Base-by-base conservation (phyloP, 306 rosid species). In the Rubus parviflorus region DNA sequence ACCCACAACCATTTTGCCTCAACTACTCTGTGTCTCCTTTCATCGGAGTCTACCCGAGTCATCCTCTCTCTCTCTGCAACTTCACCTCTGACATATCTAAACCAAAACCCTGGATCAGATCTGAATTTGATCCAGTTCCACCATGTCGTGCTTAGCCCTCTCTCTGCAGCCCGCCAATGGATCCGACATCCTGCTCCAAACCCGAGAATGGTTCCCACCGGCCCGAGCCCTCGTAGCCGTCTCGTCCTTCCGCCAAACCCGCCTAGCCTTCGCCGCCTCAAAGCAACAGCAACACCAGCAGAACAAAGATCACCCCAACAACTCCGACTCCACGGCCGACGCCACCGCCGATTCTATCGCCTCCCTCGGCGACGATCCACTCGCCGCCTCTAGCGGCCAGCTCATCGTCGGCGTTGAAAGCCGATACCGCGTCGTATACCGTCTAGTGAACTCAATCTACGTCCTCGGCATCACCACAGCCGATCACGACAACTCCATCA, bases 121-220 rank as follows among this genome's bases (percentile, higher is more conserved):
- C 60, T 49, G n/a, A 12, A 23, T 51, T 9, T 13, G 76, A 78
- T 75, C 75, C 35, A 38, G 35, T 15, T 14, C 35, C 67, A 30
- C 78, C 37, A 89, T 91, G 98, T 89, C 98, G 57, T 93, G 98
- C 85, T 82, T 93, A 75, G 95, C 98, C 47, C 91, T 93, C 19
- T 90, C 98, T 51, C 84, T 93, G 7, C 98, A 93, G 83, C 98
- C 97, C 19, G 77, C 93, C 11, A 89, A 83, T 68, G 87, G 98
- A 88, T 88, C 97, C 75, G 98, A 93, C 68, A 91, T 93, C 76
- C 91, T 93, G 1, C 97, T 90, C 46, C 98, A 93, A 85, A 93
- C 98, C 30, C 96, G 92, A n/a, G 97, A 89, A 78, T 93, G 98
- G 96, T 93, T 93, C 84, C 96, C 97, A 7, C 97, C 98, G 11